Percentiles rank a stretch among this genome's conserved stretches.
Evolutionary conservation across 768 basidiomycete species (phyloP).

Genomic region (Boletus fagicola): DNA sequence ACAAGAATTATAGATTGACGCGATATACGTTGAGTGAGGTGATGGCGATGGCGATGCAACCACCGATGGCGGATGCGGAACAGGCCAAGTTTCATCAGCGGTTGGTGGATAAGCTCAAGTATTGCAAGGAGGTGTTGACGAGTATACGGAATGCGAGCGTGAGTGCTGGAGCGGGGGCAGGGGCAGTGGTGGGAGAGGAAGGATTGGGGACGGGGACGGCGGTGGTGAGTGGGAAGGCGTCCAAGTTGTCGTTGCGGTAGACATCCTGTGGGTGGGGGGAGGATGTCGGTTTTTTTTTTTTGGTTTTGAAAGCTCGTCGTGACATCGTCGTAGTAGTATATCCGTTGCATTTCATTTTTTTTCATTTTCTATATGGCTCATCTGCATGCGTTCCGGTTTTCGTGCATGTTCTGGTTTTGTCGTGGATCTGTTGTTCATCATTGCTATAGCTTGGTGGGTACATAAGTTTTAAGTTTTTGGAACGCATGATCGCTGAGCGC

Average conservation of each 20-base stretch:
- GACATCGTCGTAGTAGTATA: not conserved
- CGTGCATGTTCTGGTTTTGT: no score
- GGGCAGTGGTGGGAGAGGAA: not conserved
- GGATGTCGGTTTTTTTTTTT: no score
- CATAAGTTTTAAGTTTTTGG: no score
- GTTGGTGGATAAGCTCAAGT: conserved; percentile 70
- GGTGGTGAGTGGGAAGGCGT: conserved; percentile 16
- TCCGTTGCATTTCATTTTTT: not conserved
- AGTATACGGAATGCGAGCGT: conserved; percentile 65
- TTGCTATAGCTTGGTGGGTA: no score
- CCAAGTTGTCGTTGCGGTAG: conserved; percentile 20
- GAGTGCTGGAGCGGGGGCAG: not conserved
- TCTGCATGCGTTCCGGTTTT: no score
- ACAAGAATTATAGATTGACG: conserved; percentile 79
- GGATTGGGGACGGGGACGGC: conserved; percentile 27
- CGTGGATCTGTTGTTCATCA: no score
- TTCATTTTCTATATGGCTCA: not conserved
- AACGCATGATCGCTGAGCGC: no score
- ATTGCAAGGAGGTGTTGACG: conserved; percentile 79
- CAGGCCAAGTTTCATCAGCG: conserved; percentile 59
- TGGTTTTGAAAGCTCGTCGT: no score
- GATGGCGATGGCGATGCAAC: conserved; percentile 53
- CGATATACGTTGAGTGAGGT: conserved; percentile 71
- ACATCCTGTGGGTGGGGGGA: not conserved
- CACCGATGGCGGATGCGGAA: conserved; percentile 46